Evolutionary conservation across 306 rosid species (phyloP).

Genomic region (Dalbergia cochinchinensis): DNA sequence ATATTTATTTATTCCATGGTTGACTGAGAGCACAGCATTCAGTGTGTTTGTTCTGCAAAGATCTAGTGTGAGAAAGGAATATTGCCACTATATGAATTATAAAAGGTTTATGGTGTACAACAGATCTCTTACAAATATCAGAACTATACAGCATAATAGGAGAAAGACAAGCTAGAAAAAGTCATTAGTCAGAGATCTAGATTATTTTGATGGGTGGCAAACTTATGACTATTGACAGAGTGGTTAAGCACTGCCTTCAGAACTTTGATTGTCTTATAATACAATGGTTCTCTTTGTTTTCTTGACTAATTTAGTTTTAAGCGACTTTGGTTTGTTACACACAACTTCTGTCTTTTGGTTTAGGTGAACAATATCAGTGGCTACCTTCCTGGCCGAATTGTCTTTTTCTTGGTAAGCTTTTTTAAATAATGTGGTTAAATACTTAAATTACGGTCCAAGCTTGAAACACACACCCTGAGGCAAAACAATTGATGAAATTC

Average conservation of each 20-base stretch:
- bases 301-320: conserved; percentile 30
- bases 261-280: neutral
- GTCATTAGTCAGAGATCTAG: conserved; percentile 2
- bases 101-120: neutral
- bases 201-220: conserved; percentile 11
- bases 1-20: neutral
- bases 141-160: neutral
- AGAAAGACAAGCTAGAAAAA: neutral
- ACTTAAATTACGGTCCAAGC: conserved; percentile 12
- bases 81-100: neutral
- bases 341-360: conserved; percentile 48
- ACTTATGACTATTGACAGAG: conserved; percentile 18
- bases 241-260: conserved; percentile 3
- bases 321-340: conserved; percentile 32
- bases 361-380: conserved; percentile 99
- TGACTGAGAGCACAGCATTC: neutral
- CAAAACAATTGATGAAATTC: neutral
- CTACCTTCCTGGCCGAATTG: conserved; percentile 98
- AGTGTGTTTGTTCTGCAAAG: neutral
- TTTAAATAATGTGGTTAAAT: conserved; percentile 30
- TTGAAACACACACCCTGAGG: neutral
- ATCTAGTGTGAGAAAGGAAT: neutral
- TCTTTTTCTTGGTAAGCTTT: conserved; percentile 90
- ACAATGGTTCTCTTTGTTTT: conserved; percentile 1
- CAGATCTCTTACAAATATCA: conserved; percentile 2